phyloP scores from a whole-genome alignment of 768 basidiomycete species.

The Pluteus cervinus region DNA sequence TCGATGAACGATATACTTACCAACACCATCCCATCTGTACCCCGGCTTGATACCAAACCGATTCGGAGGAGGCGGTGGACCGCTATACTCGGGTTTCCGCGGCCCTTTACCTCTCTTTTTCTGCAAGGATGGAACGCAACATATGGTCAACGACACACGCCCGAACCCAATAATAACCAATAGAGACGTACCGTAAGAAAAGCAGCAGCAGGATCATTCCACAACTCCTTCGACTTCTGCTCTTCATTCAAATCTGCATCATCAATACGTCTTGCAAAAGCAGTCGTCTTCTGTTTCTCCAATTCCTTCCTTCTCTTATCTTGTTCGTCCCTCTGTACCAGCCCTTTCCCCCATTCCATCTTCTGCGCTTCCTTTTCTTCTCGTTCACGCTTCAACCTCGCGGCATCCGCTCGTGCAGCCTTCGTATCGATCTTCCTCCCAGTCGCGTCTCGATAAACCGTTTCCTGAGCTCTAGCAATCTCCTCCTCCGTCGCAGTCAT shows the following conservation, averaged over 20 bases:
- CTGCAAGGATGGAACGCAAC: conserved; percentile 29
- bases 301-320: conserved; percentile 61
- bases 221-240: conserved; percentile 71
- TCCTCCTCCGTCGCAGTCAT: conserved; percentile 43
- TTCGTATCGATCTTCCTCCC: conserved; percentile 90
- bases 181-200: conserved; percentile 72
- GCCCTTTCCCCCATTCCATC: conserved; percentile 98
- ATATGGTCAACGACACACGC: no score
- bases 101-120: conserved; percentile 74
- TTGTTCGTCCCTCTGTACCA: conserved; percentile 80
- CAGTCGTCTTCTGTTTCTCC: conserved; percentile 57
- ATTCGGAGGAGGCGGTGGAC: conserved; percentile 89
- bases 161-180: no score
- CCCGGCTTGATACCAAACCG: conserved; percentile 94
- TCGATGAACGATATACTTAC: conserved; percentile 39
- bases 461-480: conserved; percentile 69
- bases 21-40: conserved; percentile 98
- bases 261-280: conserved; percentile 76
- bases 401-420: conserved; percentile 79
- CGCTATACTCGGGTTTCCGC: conserved; percentile 76
- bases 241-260: conserved; percentile 85
- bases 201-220: conserved; percentile 97
- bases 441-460: conserved; percentile 86
- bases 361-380: conserved; percentile 86
- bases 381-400: conserved; percentile 67